Percentiles rank a stretch among this genome's conserved stretches.
These are phyloP conservation scores for Mycena sanguinolenta DNA, from an alignment of 768 basidiomycete genomes.

Conservation along the genomic window DNA sequence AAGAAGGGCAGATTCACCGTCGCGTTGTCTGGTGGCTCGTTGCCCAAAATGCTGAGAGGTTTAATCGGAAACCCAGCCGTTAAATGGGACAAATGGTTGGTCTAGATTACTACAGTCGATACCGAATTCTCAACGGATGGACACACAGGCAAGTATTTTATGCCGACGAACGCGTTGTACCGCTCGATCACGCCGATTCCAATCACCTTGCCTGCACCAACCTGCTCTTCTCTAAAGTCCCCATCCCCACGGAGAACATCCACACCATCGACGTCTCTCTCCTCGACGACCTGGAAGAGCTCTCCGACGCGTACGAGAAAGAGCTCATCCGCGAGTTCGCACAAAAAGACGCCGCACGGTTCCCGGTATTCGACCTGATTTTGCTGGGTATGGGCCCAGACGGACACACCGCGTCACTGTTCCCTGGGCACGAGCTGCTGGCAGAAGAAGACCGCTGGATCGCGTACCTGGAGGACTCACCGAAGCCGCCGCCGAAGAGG, in stretches of 20 bases:
- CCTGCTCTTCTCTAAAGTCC: constrained; percentile 85
- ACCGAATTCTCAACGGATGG: not conserved
- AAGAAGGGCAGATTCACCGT: constrained; percentile 93
- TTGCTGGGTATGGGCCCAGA: constrained; percentile 97
- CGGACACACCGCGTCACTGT: constrained; percentile 98
- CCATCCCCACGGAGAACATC: constrained; percentile 82
- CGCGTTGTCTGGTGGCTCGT: constrained; percentile 93
- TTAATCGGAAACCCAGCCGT: constrained; percentile 75
- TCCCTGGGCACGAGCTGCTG: constrained; percentile 92
- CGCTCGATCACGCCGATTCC: constrained; percentile 92
- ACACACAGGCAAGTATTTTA: constrained; percentile 93
- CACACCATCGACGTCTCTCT: constrained; percentile 82
- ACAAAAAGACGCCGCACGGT: constrained; percentile 91
- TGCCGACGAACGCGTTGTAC: constrained; percentile 95
- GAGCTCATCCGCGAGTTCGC: constrained; percentile 93
- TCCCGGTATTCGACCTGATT: constrained; percentile 98
- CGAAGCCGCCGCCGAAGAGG: constrained; percentile 91
- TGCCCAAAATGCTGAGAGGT: constrained; percentile 84
- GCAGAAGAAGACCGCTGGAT: constrained; percentile 95
- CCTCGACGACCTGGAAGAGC: constrained; percentile 83
- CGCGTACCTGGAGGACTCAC: constrained; percentile 91
- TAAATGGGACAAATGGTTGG: constrained; percentile 95
- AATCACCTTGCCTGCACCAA: constrained; percentile 86
- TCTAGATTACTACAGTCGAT: constrained; percentile 21
- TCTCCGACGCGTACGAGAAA: constrained; percentile 84